Conservation (phyloP, 78 protist genomes). For the Dictyostelium discoideum region DNA sequence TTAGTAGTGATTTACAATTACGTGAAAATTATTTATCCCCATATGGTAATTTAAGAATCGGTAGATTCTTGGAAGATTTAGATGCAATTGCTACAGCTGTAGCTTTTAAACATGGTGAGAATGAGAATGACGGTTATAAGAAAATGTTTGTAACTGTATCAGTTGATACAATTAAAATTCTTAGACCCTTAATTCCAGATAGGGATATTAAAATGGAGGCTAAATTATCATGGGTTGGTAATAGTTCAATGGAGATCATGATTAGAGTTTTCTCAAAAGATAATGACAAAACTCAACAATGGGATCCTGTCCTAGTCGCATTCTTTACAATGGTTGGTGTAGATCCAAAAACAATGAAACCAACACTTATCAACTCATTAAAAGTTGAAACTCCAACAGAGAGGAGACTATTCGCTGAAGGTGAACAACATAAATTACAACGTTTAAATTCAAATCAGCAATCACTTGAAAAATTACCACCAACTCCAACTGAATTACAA, state of each 20-base stretch:
- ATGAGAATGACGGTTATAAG: conserved; percentile 27
- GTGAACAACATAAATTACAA: conserved; percentile 21
- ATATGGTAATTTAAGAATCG: conserved; percentile 66
- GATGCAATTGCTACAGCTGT: conserved; percentile 77
- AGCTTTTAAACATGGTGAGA: conserved; percentile 76
- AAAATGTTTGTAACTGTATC: conserved; percentile 71
- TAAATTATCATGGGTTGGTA: conserved; percentile 72
- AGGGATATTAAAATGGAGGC: conserved; percentile 73
- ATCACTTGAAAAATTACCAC: conserved; percentile 44
- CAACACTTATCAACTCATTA: conserved; percentile 25
- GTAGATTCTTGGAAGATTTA: conserved; percentile 79
- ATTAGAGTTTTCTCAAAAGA: conserved; percentile 48
- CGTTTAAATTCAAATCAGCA: not conserved
- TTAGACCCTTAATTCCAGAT: conserved; percentile 64
- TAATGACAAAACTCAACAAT: not conserved
- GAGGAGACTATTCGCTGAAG: conserved; percentile 28
- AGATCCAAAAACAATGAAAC: conserved; percentile 38
- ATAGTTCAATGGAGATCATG: conserved; percentile 73
- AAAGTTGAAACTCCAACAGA: not conserved
- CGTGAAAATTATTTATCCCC: conserved; percentile 74
- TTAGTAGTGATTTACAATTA: conserved; percentile 35
- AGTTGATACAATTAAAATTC: conserved; percentile 62
- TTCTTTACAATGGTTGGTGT: conserved; percentile 82
- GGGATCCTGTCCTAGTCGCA: conserved; percentile 67
- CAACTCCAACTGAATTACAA: conserved; percentile 37